Percentiles rank a stretch among this genome's conserved stretches.
phyloP scores from a whole-genome alignment of 73 alveolate genomes.

The Paramecium sexaurelia region DNA sequence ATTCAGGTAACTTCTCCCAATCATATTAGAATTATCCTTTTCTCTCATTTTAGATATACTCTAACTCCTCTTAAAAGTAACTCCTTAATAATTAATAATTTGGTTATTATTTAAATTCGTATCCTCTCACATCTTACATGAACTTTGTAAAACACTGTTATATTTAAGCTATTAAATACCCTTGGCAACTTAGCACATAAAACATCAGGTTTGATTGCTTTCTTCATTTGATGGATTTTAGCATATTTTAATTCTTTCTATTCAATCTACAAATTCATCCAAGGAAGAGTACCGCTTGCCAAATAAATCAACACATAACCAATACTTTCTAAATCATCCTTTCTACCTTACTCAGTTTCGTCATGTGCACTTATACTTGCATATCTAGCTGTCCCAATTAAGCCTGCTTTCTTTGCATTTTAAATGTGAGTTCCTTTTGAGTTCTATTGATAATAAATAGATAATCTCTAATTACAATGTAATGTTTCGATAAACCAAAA shows the following conservation, averaged over 20 bases:
- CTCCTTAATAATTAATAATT: slow-evolving; percentile 24
- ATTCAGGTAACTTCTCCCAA: slow-evolving; percentile 42
- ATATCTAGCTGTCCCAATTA: slow-evolving; percentile 87
- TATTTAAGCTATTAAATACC: not conserved
- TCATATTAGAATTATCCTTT: slow-evolving; percentile 2
- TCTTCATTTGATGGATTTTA: slow-evolving; percentile 41
- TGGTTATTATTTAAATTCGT: slow-evolving; percentile 42
- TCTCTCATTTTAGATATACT: not conserved
- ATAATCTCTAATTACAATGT: slow-evolving; percentile 63
- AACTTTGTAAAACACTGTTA: slow-evolving; percentile 11
- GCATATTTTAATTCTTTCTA: slow-evolving; percentile 66
- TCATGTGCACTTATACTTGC: slow-evolving; percentile 77
- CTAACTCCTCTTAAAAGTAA: slow-evolving; percentile 19
- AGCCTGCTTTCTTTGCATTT: slow-evolving; percentile 72
- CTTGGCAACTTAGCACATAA: slow-evolving; percentile 42
- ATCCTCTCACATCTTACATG: slow-evolving; percentile 5
- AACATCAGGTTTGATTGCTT: slow-evolving; percentile 19
- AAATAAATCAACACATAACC: slow-evolving; percentile 79
- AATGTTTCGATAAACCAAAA: slow-evolving; percentile 70
- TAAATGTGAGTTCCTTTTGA: slow-evolving; percentile 78
- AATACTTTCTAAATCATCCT: slow-evolving; percentile 85
- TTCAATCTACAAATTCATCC: slow-evolving; percentile 72
- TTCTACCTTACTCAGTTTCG: slow-evolving; percentile 80
- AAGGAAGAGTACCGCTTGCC: slow-evolving; percentile 73
- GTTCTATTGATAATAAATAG: slow-evolving; percentile 36